Base-by-base conservation (phyloP, 768 basidiomycete species). In the Scleroderma bovista region DNA sequence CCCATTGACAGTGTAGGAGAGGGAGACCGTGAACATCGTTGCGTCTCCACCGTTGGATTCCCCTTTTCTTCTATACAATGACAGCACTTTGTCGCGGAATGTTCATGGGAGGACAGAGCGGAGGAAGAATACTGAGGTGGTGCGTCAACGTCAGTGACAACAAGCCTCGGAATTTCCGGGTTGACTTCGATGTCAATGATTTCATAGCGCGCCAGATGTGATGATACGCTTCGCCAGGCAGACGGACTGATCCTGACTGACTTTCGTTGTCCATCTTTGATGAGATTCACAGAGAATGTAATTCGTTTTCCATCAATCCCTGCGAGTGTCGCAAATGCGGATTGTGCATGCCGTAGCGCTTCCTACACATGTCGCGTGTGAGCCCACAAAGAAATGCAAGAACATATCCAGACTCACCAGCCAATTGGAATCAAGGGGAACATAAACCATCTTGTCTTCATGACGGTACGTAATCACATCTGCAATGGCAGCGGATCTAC, bases 391-490 rank as follows among this genome's bases (percentile, higher is more conserved):
- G n/a, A 26, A 41, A 40, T 33, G 32, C 19, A 41, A 39, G 7
- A 15, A 9, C 12, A 6, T 5, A 13, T 42, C 11, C 23, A 20
- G 12, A 57, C 71, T 47, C 34, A 79, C 81, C 56, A 70, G 57
- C 49, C 78, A 79, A 39, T 64, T 60, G 29, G 60, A 46, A 10
- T 74, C 69, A 1, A 72, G 73, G 1, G 69, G 71, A 1, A 83
- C 80, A 40, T 78, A 81, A 15, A 81, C 75, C n/a, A 79, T 64
- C 23, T 71, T 57, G 8, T 65, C 59, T 0, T 69, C 59, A 6
- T 66, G 64, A 23, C 76, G 73, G 50, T 81, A 81, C 16, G 75
- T 80, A 51, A 82, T 62, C 46, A 81, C 68, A 34, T 80, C 76
- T 6, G 71, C 57, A 11, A 43, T 20, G 3, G 69, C 29, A 54